Conservation (phyloP, 768 basidiomycete genomes). For the Calocera cornea region DNA sequence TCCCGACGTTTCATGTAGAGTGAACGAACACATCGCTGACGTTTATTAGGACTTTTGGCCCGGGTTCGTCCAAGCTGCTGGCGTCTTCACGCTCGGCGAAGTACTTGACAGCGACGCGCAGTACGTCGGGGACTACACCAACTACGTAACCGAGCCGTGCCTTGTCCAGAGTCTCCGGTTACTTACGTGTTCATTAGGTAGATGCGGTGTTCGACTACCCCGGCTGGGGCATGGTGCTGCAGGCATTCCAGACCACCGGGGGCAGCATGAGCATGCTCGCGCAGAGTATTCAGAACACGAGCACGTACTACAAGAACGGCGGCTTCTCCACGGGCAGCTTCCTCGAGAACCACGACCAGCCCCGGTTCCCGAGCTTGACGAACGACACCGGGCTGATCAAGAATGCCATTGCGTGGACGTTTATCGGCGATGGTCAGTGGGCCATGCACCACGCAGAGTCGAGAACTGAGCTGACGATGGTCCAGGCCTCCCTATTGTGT, state of each 20-base stretch:
- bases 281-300: not conserved
- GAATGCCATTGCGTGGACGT: constrained; percentile 26
- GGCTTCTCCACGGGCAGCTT: constrained; percentile 12
- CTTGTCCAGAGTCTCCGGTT: too few relatives aligned
- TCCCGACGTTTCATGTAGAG: too few relatives aligned
- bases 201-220: constrained; percentile 13
- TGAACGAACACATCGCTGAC: too few relatives aligned
- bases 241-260: constrained; percentile 6
- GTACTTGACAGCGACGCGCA: constrained; percentile 14
- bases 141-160: not conserved
- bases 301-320: constrained; percentile 6
- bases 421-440: constrained; percentile 26
- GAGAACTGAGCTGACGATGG: too few relatives aligned
- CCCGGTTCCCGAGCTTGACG: constrained; percentile 14
- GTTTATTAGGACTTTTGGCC: constrained; percentile 24
- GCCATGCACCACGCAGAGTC: too few relatives aligned
- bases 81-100: constrained; percentile 26
- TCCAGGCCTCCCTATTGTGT: constrained; percentile 27
- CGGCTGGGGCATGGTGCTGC: constrained; percentile 3
- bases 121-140: constrained; percentile 11
- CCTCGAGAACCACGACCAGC: constrained; percentile 17
- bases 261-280: constrained; percentile 6
- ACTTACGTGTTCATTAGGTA: too few relatives aligned
- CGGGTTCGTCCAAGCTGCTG: constrained; percentile 20
- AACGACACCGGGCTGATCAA: constrained; percentile 18